Evolutionary conservation across 2,329 filamentous ascomycete species (phyloP).

Genomic region (Alternaria ventricosa): DNA sequence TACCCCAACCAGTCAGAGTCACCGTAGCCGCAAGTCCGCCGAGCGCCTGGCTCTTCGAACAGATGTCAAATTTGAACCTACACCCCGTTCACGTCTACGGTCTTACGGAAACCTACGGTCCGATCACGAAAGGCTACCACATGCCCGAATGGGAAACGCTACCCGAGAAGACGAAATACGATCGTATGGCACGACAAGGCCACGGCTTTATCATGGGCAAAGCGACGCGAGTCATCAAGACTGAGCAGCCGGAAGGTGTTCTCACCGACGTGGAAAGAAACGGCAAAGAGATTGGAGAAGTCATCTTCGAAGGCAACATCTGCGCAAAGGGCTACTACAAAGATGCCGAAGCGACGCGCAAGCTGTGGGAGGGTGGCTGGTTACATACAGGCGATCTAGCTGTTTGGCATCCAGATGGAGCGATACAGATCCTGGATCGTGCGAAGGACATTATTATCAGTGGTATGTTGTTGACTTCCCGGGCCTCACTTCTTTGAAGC

Average conservation of each 20-base stretch:
- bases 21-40: constrained; percentile 94
- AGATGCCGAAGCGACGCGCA: constrained; percentile 81
- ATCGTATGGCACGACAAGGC: constrained; percentile 90
- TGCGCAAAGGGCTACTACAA: constrained; percentile 93
- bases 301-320: constrained; percentile 90
- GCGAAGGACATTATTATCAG: constrained; percentile 99
- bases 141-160: constrained; percentile 84
- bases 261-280: constrained; percentile 72
- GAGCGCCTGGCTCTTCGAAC: constrained; percentile 86
- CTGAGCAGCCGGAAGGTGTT: constrained; percentile 70
- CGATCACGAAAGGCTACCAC: constrained; percentile 91
- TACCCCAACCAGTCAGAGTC: constrained; percentile 77
- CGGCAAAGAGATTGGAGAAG: constrained; percentile 79
- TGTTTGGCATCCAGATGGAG: constrained; percentile 90
- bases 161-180: constrained; percentile 77
- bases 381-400: constrained; percentile 91
- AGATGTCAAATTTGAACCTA: constrained; percentile 88
- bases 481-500: neutral
- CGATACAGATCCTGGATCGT: constrained; percentile 88
- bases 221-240: constrained; percentile 81
- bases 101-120: constrained; percentile 86
- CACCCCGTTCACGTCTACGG: constrained; percentile 94
- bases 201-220: constrained; percentile 87
- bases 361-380: constrained; percentile 85
- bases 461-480: constrained; percentile 58